phyloP scores from a whole-genome alignment of 129 eudicot species.

The Flaveria brownii region DNA sequence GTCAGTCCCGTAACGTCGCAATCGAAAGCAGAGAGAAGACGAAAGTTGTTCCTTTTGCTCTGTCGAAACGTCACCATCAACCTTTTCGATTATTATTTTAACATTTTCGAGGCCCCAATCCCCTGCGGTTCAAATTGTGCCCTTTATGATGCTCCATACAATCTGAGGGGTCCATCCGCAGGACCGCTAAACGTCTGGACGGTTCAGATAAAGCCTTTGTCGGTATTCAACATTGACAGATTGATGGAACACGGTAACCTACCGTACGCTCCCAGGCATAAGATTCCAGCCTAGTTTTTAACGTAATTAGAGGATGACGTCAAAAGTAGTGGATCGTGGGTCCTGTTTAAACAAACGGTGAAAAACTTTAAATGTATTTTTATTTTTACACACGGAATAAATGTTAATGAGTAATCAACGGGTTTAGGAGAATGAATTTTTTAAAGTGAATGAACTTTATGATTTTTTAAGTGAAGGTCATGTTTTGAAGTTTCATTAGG shows the following conservation, averaged over 20 bases:
- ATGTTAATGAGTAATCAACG: no score
- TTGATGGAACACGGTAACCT: slow-evolving; percentile 21
- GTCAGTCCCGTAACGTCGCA: slow-evolving; percentile 40
- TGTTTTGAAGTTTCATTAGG: no score
- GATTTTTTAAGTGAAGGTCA: no score
- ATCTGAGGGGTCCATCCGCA: slow-evolving; percentile 29
- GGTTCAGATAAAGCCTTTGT: slow-evolving; percentile 25
- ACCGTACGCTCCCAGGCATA: slow-evolving; percentile 17
- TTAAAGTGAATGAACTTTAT: no score
- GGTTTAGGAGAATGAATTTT: no score
- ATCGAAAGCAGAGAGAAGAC: slow-evolving; percentile 33
- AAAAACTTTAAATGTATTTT: no score
- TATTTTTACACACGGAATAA: no score
- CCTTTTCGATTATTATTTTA: slow-evolving; percentile 12
- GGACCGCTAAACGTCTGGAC: slow-evolving; percentile 21
- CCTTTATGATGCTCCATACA: slow-evolving; percentile 29
- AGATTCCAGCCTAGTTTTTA: slow-evolving; percentile 12
- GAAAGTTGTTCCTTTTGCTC: slow-evolving; percentile 48
- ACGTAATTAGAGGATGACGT: background rate
- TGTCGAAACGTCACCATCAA: slow-evolving; percentile 35
- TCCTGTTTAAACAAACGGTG: background rate
- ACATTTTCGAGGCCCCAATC: slow-evolving; percentile 4
- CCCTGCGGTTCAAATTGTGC: slow-evolving; percentile 23
- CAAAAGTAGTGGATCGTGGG: background rate
- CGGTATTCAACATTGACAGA: background rate